Conservation (phyloP, 1,284 basidiomycete genomes). For the Papiliotrema fonsecae region DNA sequence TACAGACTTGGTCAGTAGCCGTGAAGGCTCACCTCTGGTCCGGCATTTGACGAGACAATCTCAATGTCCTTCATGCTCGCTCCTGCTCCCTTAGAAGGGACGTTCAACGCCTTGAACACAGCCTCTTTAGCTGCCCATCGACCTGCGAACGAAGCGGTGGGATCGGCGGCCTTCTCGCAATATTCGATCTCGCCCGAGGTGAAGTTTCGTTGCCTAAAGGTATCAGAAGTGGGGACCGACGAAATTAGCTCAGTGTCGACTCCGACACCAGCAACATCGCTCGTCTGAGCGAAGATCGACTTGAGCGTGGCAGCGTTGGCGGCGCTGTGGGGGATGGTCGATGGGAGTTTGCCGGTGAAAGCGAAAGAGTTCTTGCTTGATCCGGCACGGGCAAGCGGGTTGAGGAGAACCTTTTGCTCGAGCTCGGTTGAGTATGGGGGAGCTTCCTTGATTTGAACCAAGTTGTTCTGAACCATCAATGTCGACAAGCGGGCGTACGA, state of each 20-base stretch:
- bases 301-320: slow-evolving; percentile 65
- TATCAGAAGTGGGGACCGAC: slow-evolving; percentile 83
- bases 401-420: slow-evolving; percentile 82
- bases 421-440: slow-evolving; percentile 87
- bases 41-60: slow-evolving; percentile 63
- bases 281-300: slow-evolving; percentile 47
- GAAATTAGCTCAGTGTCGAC: slow-evolving; percentile 75
- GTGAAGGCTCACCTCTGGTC: slow-evolving; percentile 32
- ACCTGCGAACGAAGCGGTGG: slow-evolving; percentile 85
- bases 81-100: slow-evolving; percentile 83
- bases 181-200: slow-evolving; percentile 82
- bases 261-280: slow-evolving; percentile 64
- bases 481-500: slow-evolving; percentile 92
- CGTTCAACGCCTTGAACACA: slow-evolving; percentile 94
- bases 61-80: slow-evolving; percentile 96
- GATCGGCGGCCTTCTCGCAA: slow-evolving; percentile 81
- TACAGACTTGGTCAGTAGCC: slow-evolving; percentile 43
- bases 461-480: slow-evolving; percentile 86
- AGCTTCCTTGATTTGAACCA: slow-evolving; percentile 92
- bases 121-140: slow-evolving; percentile 98
- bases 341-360: slow-evolving; percentile 64
- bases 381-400: slow-evolving; percentile 84
- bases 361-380: slow-evolving; percentile 82
- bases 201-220: slow-evolving; percentile 88
- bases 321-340: slow-evolving; percentile 55